These are phyloP conservation scores for Fennellomyces sp. DNA, from an alignment of 371 early-diverging fungal species.

Conservation along the genomic window DNA sequence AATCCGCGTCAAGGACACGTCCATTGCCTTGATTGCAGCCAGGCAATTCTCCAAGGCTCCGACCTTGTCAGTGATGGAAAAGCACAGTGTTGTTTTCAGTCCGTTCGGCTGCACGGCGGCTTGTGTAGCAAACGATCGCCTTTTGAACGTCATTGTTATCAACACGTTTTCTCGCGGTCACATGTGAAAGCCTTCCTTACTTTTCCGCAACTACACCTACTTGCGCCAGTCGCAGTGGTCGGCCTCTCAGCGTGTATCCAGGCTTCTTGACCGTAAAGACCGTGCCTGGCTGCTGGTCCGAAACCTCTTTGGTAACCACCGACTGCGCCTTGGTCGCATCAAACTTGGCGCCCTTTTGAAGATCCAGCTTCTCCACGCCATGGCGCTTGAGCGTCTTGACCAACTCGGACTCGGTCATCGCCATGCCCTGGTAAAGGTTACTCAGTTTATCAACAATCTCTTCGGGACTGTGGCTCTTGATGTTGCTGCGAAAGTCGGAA, in stretches of 20 bases:
- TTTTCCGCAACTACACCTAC: conserved; percentile 88
- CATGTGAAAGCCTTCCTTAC: conserved; percentile 4
- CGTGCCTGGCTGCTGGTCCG: conserved; percentile 85
- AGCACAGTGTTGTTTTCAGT: conserved; percentile 67
- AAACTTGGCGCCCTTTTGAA: conserved; percentile 78
- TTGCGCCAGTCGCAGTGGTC: conserved; percentile 92
- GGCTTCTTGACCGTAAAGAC: conserved; percentile 87
- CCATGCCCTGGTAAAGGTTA: conserved; percentile 87
- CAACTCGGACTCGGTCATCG: conserved; percentile 86
- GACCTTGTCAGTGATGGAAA: conserved; percentile 84
- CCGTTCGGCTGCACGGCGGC: conserved; percentile 7
- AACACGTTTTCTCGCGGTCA: conserved; percentile 14
- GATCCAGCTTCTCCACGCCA: conserved; percentile 82
- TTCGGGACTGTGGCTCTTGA: conserved; percentile 27
- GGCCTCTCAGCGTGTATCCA: conserved; percentile 89
- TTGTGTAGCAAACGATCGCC: conserved; percentile 3
- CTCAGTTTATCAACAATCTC: conserved; percentile 65
- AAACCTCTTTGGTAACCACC: conserved; percentile 87
- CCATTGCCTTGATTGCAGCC: conserved; percentile 68
- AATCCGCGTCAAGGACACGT: conserved; percentile 88
- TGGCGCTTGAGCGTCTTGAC: conserved; percentile 85
- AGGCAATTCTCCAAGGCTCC: conserved; percentile 90
- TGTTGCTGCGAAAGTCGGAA: conserved; percentile 28
- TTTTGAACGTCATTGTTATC: neutral
- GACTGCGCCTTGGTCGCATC: conserved; percentile 95